Base-by-base conservation (phyloP, 495 filamentous ascomycete species). In the Friedmanniomyces endolithicus region DNA sequence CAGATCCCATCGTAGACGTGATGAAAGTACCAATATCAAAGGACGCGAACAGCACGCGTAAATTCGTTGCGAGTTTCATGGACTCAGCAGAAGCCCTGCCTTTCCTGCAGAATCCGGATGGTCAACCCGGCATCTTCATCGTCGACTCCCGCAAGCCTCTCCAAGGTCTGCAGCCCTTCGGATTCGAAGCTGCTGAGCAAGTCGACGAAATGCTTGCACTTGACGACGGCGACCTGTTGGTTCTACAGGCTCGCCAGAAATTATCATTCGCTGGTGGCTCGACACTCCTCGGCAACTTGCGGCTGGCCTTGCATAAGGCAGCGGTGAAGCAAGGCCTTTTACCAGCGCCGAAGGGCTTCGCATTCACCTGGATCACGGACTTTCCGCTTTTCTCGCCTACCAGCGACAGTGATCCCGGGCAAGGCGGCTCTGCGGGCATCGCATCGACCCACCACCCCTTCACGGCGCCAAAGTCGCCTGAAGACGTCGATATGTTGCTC, bases 361-460 rank as follows among this genome's bases (percentile, higher is more conserved):
- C 76, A 35, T 87, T 87, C 62, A 67, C 87, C 46, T 98, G 94
- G 92, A 76, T 98, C 6, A 80, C 76, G 1, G 79, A 88, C 57
- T 98, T 98, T 67, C 92, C 92, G 7, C 80, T 98, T 49, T 97
- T 98, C 71, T 84, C 86, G 0, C 85, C 85, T 0, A 71, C 70
- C 23, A 79, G 77, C 35, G 78, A 79, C 27, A 67, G 72, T 2
- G 86, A 90, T 46, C 85, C 88, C 6, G 89, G 89, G 2, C 90
- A 95, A 68, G 85, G 83, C 27, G 90, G 89, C 17, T 65, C 71
- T 11, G 80, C 90, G 0, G 88, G 88, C 3, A 75, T 97, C 65
- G 80, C 82, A 16, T 83, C 92, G 7, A 96, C 90, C 0, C 92
- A 98, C 60, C 92, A 98, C 67, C 92, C 94, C 1, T 98, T 98